phyloP scores from a whole-genome alignment of 169 alveolate species.

The Besnoitia besnoiti region DNA sequence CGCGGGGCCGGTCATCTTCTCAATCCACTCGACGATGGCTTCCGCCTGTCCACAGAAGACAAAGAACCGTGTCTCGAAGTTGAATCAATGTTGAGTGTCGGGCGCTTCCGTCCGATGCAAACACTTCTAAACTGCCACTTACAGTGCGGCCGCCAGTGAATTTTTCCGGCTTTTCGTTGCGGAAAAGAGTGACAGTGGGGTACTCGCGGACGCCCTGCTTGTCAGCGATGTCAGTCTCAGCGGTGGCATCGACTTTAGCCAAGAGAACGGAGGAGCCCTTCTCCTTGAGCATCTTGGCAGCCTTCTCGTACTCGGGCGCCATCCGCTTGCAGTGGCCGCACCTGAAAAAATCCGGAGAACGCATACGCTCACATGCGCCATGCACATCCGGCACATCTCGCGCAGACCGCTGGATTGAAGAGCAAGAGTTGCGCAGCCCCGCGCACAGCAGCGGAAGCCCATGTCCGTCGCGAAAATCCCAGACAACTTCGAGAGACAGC shows the following conservation, averaged over 20 bases:
- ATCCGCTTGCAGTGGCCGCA: conserved; percentile 90
- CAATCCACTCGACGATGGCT: conserved; percentile 86
- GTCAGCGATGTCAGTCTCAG: conserved; percentile 67
- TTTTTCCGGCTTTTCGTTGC: conserved; percentile 65
- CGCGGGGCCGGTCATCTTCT: conserved; percentile 90
- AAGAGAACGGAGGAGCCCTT: conserved; percentile 56
- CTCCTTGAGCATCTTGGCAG: conserved; percentile 70
- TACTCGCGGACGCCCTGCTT: conserved; percentile 77
- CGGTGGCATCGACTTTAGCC: conserved; percentile 76
- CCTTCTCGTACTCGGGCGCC: conserved; percentile 86
- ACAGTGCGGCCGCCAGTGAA: conserved; percentile 73
- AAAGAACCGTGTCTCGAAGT: background rate
- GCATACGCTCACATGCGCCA: background rate
- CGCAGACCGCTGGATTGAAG: too few relatives aligned
- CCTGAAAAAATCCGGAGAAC: conserved; percentile 75
- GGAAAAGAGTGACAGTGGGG: conserved; percentile 82
- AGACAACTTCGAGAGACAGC: too few relatives aligned
- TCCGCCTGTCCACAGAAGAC: conserved; percentile 75
- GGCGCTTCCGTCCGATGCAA: background rate
- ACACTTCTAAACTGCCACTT: background rate
- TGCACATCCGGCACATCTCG: too few relatives aligned
- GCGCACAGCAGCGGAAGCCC: background rate
- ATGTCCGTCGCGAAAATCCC: background rate
- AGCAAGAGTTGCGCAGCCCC: background rate
- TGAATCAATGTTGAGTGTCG: too few relatives aligned